Conservation (phyloP, 2,329 filamentous ascomycete genomes). For the Nigrospora sphaerica region DNA sequence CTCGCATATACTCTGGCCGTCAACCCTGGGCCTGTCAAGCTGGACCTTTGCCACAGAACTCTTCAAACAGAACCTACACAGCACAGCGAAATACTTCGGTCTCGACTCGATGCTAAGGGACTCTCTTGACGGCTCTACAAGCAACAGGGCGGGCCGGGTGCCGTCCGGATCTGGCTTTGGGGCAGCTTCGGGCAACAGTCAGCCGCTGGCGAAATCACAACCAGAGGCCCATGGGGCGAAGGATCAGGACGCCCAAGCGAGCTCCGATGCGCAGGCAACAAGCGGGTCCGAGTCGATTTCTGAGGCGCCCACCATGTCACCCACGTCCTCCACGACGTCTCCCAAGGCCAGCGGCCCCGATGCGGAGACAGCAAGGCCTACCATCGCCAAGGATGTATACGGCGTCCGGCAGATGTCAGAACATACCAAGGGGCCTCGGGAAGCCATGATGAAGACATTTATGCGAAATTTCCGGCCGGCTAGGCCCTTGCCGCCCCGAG, state of each 20-base stretch:
- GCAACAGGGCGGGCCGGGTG: slow-evolving; percentile 13
- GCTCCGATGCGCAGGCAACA: slow-evolving; percentile 1
- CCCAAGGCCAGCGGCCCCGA: slow-evolving; percentile 6
- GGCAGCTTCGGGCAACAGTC: slow-evolving; percentile 5
- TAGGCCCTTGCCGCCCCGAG: too few species aligned
- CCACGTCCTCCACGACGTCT: slow-evolving; percentile 10
- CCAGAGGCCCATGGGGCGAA: slow-evolving; percentile 2
- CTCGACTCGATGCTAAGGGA: slow-evolving; percentile 19
- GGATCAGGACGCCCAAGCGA: slow-evolving; percentile 9
- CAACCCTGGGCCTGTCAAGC: slow-evolving; percentile 39
- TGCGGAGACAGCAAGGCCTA: slow-evolving; percentile 7
- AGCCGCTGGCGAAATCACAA: slow-evolving; percentile 13
- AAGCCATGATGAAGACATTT: slow-evolving; percentile 27
- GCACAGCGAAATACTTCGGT: slow-evolving; percentile 38
- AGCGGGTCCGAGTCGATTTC: background rate
- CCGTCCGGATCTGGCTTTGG: slow-evolving; percentile 5
- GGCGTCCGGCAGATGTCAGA: slow-evolving; percentile 16
- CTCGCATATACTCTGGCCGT: slow-evolving; percentile 34
- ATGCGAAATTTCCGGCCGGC: too few species aligned
- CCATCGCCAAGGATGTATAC: slow-evolving; percentile 20
- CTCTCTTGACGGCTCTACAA: slow-evolving; percentile 17
- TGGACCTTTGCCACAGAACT: slow-evolving; percentile 46
- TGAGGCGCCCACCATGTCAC: background rate
- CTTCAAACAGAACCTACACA: slow-evolving; percentile 33
- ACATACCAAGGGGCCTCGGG: slow-evolving; percentile 21